Evolutionary conservation across 78 protist species (phyloP).

Genomic region (Chrysochromulina parva): DNA sequence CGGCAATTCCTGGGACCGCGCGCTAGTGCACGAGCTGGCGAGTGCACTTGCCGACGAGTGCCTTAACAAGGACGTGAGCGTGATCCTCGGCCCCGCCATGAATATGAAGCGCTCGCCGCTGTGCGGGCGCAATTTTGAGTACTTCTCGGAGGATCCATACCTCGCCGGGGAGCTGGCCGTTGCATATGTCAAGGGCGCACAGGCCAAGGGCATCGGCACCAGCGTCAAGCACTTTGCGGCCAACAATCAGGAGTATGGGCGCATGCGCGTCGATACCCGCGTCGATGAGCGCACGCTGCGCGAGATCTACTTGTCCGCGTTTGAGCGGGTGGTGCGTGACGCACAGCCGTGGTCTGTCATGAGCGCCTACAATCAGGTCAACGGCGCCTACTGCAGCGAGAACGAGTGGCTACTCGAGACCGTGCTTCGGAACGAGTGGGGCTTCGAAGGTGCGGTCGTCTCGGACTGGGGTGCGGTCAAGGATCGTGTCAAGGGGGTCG

Average conservation of each 20-base stretch:
- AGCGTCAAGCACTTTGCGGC: not conserved
- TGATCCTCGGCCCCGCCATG: constrained; percentile 54
- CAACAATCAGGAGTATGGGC: constrained; percentile 26
- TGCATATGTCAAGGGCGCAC: not conserved
- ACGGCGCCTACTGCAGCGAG: not conserved
- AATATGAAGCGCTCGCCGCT: constrained; percentile 42
- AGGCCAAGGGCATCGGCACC: not conserved
- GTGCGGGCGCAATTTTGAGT: constrained; percentile 54
- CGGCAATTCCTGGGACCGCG: constrained; percentile 38
- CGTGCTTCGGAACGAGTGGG: not conserved
- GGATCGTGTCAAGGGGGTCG: not conserved
- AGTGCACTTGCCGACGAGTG: constrained; percentile 32
- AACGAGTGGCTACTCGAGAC: not conserved
- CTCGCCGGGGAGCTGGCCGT: not conserved
- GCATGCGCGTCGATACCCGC: not conserved
- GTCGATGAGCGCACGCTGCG: constrained; percentile 29
- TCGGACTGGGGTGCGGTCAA: constrained; percentile 20
- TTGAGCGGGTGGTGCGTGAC: not conserved
- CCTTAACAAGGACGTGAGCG: not conserved
- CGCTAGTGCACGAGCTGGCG: not conserved
- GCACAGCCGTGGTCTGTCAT: not conserved
- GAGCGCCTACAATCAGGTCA: constrained; percentile 12
- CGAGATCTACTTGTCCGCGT: constrained; percentile 23
- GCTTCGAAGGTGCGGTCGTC: constrained; percentile 3
- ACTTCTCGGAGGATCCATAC: constrained; percentile 30